phyloP scores from a whole-genome alignment of 345 rosid genomes.

The Populus deltoides region DNA sequence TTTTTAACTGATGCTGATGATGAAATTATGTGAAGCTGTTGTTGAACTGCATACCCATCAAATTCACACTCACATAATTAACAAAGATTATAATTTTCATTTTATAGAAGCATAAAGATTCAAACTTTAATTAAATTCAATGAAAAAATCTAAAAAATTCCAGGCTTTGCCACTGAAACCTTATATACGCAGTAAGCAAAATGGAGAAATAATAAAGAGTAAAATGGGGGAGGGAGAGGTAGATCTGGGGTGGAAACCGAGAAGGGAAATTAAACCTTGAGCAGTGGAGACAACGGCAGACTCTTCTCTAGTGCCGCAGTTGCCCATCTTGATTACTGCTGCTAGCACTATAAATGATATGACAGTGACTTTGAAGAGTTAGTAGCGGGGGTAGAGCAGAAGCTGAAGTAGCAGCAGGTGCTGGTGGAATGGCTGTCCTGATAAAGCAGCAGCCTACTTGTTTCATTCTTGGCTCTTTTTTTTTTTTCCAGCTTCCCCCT shows the following conservation, averaged over 20 bases:
- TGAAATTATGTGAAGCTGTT: conserved; percentile 41
- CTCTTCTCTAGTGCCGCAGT: conserved; percentile 96
- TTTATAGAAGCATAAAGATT: not conserved
- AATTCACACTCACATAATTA: not conserved
- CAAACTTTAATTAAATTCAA: not conserved
- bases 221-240: not conserved
- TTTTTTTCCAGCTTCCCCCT: not conserved
- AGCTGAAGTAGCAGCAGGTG: not conserved
- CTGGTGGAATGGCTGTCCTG: conserved; percentile 10
- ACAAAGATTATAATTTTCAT: not conserved
- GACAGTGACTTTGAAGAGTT: conserved; percentile 2
- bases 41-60: conserved; percentile 56
- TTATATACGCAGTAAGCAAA: not conserved
- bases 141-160: not conserved
- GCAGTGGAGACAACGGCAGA: conserved; percentile 77
- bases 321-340: conserved; percentile 55
- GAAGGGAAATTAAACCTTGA: conserved; percentile 50
- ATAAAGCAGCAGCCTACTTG: conserved; percentile 10
- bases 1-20: conserved; percentile 40
- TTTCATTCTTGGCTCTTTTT: conserved; percentile 14
- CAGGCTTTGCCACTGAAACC: not conserved
- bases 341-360: not conserved
- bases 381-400: not conserved
- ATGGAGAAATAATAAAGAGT: not conserved
- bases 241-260: conserved; percentile 22